A percentile compares a stretch with the other conserved stretches of the same genome.
Evolutionary conservation across 805 yeast species (phyloP).

Genomic region (Suhomyces pyralidae): DNA sequence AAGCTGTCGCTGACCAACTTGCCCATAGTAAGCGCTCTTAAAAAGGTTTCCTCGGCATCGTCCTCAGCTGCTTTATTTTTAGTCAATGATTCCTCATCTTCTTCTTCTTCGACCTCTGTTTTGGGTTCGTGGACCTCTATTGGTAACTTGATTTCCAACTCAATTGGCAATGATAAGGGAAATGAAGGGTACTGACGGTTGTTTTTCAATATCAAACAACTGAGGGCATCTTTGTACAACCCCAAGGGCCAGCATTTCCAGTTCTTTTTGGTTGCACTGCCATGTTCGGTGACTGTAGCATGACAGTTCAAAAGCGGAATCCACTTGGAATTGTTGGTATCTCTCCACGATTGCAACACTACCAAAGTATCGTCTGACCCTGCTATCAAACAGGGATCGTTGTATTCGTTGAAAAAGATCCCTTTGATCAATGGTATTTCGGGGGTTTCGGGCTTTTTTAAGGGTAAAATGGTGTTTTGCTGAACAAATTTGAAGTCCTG

Average conservation of each 20-base stretch:
- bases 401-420: constrained; percentile 80
- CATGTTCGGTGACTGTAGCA: constrained; percentile 42
- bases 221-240: constrained; percentile 62
- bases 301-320: constrained; percentile 71
- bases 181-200: constrained; percentile 63
- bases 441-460: constrained; percentile 15
- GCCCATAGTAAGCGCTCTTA: constrained; percentile 61
- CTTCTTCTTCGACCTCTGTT: constrained; percentile 24
- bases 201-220: constrained; percentile 74
- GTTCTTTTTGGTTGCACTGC: constrained; percentile 48
- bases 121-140: constrained; percentile 25
- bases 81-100: constrained; percentile 21
- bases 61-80: constrained; percentile 20
- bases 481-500: constrained; percentile 39
- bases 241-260: constrained; percentile 90
- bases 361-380: constrained; percentile 75
- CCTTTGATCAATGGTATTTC: constrained; percentile 51
- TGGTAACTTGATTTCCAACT: constrained; percentile 69
- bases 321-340: constrained; percentile 76
- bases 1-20: constrained; percentile 56
- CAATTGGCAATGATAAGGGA: constrained; percentile 84
- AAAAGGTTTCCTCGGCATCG: constrained; percentile 60
- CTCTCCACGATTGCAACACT: constrained; percentile 76
- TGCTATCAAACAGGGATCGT: constrained; percentile 80
- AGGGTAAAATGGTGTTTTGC: constrained; percentile 38